A percentile compares a stretch with the other conserved stretches of the same genome.
These are phyloP conservation scores for Paecilomyces niveus DNA, from an alignment of 2,329 filamentous ascomycete genomes.

Conservation along the genomic window DNA sequence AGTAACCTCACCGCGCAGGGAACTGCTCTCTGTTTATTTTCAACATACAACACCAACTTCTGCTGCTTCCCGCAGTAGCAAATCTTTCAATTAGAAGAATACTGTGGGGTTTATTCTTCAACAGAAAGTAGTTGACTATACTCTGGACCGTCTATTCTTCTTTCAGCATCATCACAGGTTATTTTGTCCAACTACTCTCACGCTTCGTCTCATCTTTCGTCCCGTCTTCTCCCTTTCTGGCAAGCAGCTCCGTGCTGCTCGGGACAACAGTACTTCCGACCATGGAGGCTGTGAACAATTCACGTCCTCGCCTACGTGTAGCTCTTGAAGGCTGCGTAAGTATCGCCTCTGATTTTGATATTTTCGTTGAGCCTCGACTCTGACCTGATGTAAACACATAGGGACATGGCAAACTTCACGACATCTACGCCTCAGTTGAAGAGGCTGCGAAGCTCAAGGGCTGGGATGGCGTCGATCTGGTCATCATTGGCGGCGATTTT, in stretches of 20 bases:
- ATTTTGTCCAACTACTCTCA: neutral
- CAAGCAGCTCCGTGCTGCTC: neutral
- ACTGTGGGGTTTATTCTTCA: neutral
- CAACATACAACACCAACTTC: neutral
- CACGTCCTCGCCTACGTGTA: conserved; percentile 50
- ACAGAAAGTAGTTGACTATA: neutral
- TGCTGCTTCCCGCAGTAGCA: neutral
- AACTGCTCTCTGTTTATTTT: neutral
- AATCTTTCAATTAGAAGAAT: neutral
- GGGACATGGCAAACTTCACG: conserved; percentile 87
- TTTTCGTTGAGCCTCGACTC: neutral
- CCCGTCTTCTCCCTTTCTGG: neutral
- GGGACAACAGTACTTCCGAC: neutral
- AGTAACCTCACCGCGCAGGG: neutral
- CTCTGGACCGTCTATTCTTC: neutral
- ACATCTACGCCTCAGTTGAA: conserved; percentile 76
- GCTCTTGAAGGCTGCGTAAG: conserved; percentile 83
- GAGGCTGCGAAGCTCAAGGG: conserved; percentile 61
- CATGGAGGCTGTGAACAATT: conserved; percentile 6
- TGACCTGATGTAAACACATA: conserved; percentile 27
- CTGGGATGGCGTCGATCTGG: conserved; percentile 76
- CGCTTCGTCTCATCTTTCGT: neutral
- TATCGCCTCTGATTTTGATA: conserved; percentile 8
- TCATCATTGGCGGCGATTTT: conserved; percentile 96
- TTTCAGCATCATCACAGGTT: neutral